Evolutionary conservation across 176 grass and related monocot genomes (phyloP), one percentile per base, ranked within the genome.

Genomic region (Eleusine coracana): DNA sequence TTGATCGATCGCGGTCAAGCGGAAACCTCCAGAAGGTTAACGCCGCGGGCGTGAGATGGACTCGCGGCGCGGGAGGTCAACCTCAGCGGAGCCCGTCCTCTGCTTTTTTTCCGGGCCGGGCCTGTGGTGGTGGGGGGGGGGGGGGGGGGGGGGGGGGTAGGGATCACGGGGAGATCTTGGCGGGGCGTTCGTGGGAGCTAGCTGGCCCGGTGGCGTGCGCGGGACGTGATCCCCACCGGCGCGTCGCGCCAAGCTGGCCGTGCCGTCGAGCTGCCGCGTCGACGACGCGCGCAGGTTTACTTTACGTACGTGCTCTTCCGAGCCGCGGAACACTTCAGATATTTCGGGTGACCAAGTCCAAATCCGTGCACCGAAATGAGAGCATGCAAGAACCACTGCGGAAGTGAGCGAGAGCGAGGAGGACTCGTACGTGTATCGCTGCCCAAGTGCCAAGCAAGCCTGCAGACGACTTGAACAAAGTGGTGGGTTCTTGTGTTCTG

Each of bases 171-270:
- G 42, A 74, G 13, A 88, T 88, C 81, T 62, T 41, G 17, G 48
- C 61, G 25, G 51, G 16, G 73, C 16, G 23, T 17, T 88, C 76
- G 82, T 84, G 87, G 70, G 82, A 42, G 62, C 76, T 80, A 89
- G 87, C 87, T 84, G 87, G 81, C 61, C 5, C 51, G 48, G 4
- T 66, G 56, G 36, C 74, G 79, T 87, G 63, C 50, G 15, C 27
- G 1, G 61, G 77, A 67, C 59, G 66, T 70, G 68, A 80, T 45
- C 49, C 25, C 61, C 56, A 59, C 56, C 62, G 64, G 56, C 85
- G 79, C 63, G 73, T 71, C 85, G 16, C 14, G 25, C 60, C 25
- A 3, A 29, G 67, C 3, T n/a, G 6, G 34, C 13, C 70, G 49
- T 68, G 31, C 25, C 25, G 45, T 79, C 36, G 13, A 31, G 78